phyloP scores from a whole-genome alignment of 108 stramenopile species.

The Fragilaria radians region DNA sequence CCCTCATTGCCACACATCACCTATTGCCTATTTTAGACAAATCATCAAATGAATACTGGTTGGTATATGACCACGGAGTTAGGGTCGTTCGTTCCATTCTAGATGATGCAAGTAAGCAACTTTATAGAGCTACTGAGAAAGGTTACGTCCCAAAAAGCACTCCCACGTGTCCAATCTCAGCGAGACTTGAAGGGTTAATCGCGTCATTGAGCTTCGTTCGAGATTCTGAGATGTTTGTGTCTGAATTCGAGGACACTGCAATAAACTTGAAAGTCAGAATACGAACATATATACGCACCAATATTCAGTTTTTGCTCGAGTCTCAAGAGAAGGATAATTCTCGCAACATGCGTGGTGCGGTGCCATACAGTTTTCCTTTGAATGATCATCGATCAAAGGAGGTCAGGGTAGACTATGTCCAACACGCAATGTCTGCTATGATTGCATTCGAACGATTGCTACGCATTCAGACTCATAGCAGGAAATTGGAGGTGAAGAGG shows the following conservation, averaged over 20 bases:
- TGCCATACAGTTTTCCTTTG: constrained; percentile 10
- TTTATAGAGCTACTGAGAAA: constrained; percentile 4
- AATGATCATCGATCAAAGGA: constrained; percentile 2
- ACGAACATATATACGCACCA: constrained; percentile 6
- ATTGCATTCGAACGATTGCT: constrained; percentile 18
- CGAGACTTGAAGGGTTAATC: constrained; percentile 22
- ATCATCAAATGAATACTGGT: constrained; percentile 12
- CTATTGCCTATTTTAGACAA: constrained; percentile 12
- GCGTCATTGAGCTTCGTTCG: constrained; percentile 20
- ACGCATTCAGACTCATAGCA: too few relatives aligned
- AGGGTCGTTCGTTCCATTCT: constrained; percentile 15
- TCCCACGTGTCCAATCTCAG: constrained; percentile 24
- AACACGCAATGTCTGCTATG: constrained; percentile 28
- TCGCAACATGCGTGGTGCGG: constrained; percentile 23
- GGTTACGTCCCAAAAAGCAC: constrained; percentile 17
- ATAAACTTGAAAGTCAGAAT: constrained; percentile 4
- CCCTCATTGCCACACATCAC: constrained; percentile 14
- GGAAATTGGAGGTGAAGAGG: too few relatives aligned
- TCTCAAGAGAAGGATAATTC: constrained; percentile 12
- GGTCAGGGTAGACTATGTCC: constrained; percentile 34
- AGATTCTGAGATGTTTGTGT: constrained; percentile 14
- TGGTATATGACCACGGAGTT: constrained; percentile 23
- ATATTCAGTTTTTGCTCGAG: constrained; percentile 19
- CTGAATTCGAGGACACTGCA: constrained; percentile 6
- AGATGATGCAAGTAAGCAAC: background rate